Evolutionary conservation across 2,329 filamentous ascomycete species (phyloP).

Genomic region (Ceratocystis colombiana): DNA sequence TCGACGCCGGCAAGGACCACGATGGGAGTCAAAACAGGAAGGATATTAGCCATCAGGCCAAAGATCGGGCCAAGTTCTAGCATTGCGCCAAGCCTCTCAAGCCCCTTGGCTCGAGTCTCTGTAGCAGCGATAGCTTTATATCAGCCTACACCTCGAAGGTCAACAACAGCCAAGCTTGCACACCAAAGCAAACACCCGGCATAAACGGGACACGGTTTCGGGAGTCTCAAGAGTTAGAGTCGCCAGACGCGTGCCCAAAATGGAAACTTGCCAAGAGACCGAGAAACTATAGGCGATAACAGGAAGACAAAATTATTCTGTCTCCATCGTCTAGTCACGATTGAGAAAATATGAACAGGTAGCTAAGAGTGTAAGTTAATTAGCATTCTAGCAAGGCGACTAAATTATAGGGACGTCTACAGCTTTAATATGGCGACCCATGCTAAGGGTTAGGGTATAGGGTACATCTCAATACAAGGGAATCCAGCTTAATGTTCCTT

Average conservation of each 20-base stretch:
- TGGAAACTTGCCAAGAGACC: not conserved
- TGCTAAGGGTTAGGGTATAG: not conserved
- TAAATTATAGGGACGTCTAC: not conserved
- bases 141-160: not conserved
- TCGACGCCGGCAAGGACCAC: conserved; percentile 16
- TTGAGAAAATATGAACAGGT: no score
- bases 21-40: conserved; percentile 6
- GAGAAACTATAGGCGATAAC: not conserved
- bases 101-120: not conserved
- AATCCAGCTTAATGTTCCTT: not conserved
- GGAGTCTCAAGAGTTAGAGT: not conserved
- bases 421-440: not conserved
- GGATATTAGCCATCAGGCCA: conserved; percentile 6
- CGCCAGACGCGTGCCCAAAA: not conserved
- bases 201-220: conserved; percentile 11
- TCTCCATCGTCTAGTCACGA: no score
- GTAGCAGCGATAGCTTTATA: not conserved
- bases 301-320: no score
- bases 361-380: no score
- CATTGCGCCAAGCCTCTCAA: not conserved
- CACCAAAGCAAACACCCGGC: not conserved
- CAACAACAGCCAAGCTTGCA: not conserved
- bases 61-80: not conserved
- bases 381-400: not conserved
- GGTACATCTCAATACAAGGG: not conserved